Percentiles rank a stretch among this genome's conserved stretches.
These are phyloP conservation scores for Hanseniaspora thailandica DNA, from an alignment of 805 yeast genomes.

Conservation along the genomic window DNA sequence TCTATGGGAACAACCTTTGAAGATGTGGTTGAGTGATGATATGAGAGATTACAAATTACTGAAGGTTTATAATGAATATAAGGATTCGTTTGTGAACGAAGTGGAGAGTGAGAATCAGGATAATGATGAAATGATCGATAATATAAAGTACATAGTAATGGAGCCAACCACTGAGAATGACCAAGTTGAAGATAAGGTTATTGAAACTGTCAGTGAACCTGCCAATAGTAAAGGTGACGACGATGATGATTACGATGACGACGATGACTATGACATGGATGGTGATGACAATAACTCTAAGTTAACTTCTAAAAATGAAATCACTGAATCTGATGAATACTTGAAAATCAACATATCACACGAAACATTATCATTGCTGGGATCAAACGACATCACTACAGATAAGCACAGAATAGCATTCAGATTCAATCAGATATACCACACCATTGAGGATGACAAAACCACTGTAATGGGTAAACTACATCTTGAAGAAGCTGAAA, in stretches of 20 bases:
- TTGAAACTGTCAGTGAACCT: neutral
- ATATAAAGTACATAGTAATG: neutral
- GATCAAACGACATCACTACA: slow-evolving; percentile 23
- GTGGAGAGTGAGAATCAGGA: slow-evolving; percentile 7
- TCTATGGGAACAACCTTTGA: slow-evolving; percentile 45
- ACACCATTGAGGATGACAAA: slow-evolving; percentile 59
- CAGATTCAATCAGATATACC: slow-evolving; percentile 62
- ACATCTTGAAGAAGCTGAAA: slow-evolving; percentile 69
- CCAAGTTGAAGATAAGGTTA: neutral
- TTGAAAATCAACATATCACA: slow-evolving; percentile 29
- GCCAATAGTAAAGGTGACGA: slow-evolving; percentile 21
- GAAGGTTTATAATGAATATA: neutral
- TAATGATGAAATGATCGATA: slow-evolving; percentile 1
- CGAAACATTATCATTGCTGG: slow-evolving; percentile 23
- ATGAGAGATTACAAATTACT: neutral
- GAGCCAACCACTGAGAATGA: slow-evolving; percentile 19
- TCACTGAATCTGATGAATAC: slow-evolving; percentile 13
- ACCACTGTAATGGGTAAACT: slow-evolving; percentile 66
- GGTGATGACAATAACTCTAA: slow-evolving; percentile 10
- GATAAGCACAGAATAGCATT: slow-evolving; percentile 33
- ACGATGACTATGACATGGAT: slow-evolving; percentile 18
- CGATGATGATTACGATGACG: slow-evolving; percentile 19
- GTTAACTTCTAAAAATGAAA: slow-evolving; percentile 14
- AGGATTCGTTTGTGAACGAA: slow-evolving; percentile 21
- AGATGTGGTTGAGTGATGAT: slow-evolving; percentile 10